Base-by-base conservation (phyloP, 805 yeast genomes). In the Metschnikowia chrysomelidarum region DNA sequence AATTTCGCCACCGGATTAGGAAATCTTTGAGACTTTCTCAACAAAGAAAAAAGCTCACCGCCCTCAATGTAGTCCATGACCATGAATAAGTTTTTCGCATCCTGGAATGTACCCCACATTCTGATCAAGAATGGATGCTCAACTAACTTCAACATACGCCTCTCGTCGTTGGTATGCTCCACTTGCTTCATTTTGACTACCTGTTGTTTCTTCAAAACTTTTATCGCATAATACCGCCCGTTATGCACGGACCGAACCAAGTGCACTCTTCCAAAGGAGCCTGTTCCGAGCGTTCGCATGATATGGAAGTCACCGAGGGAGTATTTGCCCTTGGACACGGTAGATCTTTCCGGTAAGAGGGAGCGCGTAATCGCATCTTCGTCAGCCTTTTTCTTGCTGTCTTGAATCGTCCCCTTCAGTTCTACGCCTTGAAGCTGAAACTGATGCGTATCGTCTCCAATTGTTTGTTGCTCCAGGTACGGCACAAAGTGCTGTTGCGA, bases 31-130 rank as follows among this genome's bases (percentile, higher is more conserved):
- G 79, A 73, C 51, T 76, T 76, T 42, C 82, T 57, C 44, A 76
- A 62, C 27, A 76, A 54, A 3, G 78, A 71, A 46, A 76, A 76
- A 33, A 76, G 62, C 55, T 76, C 82, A 17, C 82, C 82, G 16
- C 82, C 82, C 54, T 76, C 82, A 49, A 76, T 75, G 56, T 75
- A 76, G 51, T 76, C 82, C 82, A 76, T 76, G 23, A 76, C 73
- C 81, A 76, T 75, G 44, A 76, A 76, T 38, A 76, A 57, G 46
- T 74, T 74, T 46, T 66, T 67, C 24, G 75, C 62, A 49, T 76
- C 82, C 53, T 76, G 81, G 49, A 71, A 76, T 5, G 81, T 76
- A n/a, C 82, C 82, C 82, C 82, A 76, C 80, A 76, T 75, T 38
- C 81, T 54, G 43, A 75, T 76, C 44, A 76, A 62, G 43, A 76